Percentiles rank a stretch among this genome's conserved stretches.
Conservation (phyloP, 1,284 basidiomycete species). For the Hemileia vastatrix region DNA sequence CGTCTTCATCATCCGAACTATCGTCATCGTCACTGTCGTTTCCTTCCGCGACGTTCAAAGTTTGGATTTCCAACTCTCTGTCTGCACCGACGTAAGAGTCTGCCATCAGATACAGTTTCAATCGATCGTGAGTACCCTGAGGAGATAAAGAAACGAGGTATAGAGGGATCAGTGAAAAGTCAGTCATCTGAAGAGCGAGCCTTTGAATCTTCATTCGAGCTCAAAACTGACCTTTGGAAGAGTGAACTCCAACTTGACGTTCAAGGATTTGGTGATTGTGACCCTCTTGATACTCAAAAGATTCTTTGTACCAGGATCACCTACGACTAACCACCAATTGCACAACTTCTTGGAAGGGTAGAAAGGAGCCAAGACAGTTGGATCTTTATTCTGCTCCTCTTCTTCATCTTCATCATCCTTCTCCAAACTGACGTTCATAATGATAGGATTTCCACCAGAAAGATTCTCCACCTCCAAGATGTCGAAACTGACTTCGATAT, state of each 20-base stretch:
- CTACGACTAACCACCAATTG: conserved; percentile 95
- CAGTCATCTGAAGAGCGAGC: background rate
- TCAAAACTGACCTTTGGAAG: conserved; percentile 28
- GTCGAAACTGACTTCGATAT: conserved; percentile 73
- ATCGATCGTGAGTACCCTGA: conserved; percentile 66
- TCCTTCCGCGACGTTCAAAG: conserved; percentile 35
- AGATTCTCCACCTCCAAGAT: conserved; percentile 68
- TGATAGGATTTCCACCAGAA: conserved; percentile 69
- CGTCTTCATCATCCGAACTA: conserved; percentile 27
- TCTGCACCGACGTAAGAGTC: conserved; percentile 67
- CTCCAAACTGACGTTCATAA: conserved; percentile 65
- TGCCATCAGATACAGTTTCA: conserved; percentile 86
- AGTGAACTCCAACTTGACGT: conserved; percentile 78
- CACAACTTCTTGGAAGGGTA: conserved; percentile 82
- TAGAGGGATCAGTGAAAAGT: background rate
- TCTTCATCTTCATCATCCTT: conserved; percentile 78
- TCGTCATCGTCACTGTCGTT: no score
- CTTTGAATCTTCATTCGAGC: no score
- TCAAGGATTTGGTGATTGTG: conserved; percentile 66
- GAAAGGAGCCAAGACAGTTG: conserved; percentile 76
- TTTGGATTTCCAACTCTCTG: conserved; percentile 31
- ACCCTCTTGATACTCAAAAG: conserved; percentile 90
- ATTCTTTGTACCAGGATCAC: conserved; percentile 60
- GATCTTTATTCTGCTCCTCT: conserved; percentile 56
- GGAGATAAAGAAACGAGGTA: conserved; percentile 44